A percentile compares a stretch with the other conserved stretches of the same genome.
Conservation (phyloP, 345 rosid genomes). For the Bruguiera parviflora region DNA sequence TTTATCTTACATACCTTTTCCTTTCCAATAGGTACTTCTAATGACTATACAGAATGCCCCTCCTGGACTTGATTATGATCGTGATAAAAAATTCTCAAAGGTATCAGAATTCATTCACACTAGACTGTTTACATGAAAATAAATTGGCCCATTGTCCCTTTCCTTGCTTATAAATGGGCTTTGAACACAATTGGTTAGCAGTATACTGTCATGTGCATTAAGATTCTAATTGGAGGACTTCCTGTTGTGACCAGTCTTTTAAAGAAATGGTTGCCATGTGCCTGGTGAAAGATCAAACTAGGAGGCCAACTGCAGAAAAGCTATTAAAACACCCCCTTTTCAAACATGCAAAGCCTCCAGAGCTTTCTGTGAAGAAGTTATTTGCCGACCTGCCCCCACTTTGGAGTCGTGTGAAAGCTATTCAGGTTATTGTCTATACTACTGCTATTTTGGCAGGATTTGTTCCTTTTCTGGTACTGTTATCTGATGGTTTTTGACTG, state of each 20-base stretch:
- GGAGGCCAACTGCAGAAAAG: constrained; percentile 97
- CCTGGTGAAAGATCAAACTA: constrained; percentile 97
- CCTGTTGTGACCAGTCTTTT: constrained; percentile 97
- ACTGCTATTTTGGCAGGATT: constrained; percentile 13
- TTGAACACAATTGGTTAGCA: constrained; percentile 2
- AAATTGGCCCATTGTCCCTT: constrained; percentile 9
- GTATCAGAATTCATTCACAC: constrained; percentile 76
- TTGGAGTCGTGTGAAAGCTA: constrained; percentile 89
- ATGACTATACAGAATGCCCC: constrained; percentile 99
- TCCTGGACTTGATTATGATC: constrained; percentile 96
- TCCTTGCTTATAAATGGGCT: constrained; percentile 1
- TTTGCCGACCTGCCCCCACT: constrained; percentile 85
- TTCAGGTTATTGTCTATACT: constrained; percentile 55
- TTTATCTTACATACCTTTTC: neutral
- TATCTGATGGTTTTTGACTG: constrained; percentile 26
- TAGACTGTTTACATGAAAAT: constrained; percentile 23
- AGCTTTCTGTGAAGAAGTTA: constrained; percentile 69
- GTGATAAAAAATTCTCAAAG: constrained; percentile 98
- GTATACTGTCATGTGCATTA: constrained; percentile 16
- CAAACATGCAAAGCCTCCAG: constrained; percentile 89
- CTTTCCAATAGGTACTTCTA: constrained; percentile 63
- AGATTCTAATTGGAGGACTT: constrained; percentile 78
- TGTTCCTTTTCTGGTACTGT: constrained; percentile 13
- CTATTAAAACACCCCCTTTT: constrained; percentile 85
- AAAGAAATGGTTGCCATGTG: constrained; percentile 99